These are phyloP conservation scores for Lipomyces kockii DNA, from an alignment of 805 yeast genomes.

Conservation along the genomic window DNA sequence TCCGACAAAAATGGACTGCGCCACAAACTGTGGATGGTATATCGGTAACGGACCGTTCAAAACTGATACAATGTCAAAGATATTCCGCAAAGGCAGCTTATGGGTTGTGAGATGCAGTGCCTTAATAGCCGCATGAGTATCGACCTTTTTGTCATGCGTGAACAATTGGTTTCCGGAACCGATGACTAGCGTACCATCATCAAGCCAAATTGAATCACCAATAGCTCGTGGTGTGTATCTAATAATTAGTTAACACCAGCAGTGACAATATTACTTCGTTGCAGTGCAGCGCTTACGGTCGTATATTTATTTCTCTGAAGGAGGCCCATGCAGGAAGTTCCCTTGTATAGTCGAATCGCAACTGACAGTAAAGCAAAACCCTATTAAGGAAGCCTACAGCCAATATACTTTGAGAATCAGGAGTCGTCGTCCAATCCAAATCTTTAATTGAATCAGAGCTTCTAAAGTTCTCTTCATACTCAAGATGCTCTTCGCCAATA, in stretches of 20 bases:
- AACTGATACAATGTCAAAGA: conserved; percentile 73
- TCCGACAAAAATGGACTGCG: conserved; percentile 72
- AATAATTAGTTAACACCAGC: not conserved
- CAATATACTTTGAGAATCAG: conserved; percentile 67
- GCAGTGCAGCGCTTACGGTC: conserved; percentile 49
- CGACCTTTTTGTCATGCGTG: conserved; percentile 72
- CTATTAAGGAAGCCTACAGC: conserved; percentile 75
- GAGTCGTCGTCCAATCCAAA: conserved; percentile 85
- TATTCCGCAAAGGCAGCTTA: conserved; percentile 43
- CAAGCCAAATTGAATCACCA: conserved; percentile 89
- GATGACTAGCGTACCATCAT: conserved; percentile 74
- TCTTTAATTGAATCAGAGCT: conserved; percentile 57
- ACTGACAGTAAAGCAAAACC: conserved; percentile 74
- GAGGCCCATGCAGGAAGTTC: conserved; percentile 75
- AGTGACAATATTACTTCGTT: not conserved
- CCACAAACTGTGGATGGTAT: conserved; percentile 86
- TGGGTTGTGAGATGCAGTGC: conserved; percentile 62
- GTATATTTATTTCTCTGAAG: conserved; percentile 71
- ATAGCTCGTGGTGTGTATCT: conserved; percentile 69
- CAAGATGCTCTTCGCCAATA: conserved; percentile 62
- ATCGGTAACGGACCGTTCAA: conserved; percentile 88
- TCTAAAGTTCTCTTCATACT: conserved; percentile 47
- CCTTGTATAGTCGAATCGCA: conserved; percentile 88
- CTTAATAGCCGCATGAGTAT: conserved; percentile 58
- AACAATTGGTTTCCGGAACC: conserved; percentile 91